phyloP scores from a whole-genome alignment of 192 early-diverging fungal genomes.

The Phlyctochytrium arcticum region DNA sequence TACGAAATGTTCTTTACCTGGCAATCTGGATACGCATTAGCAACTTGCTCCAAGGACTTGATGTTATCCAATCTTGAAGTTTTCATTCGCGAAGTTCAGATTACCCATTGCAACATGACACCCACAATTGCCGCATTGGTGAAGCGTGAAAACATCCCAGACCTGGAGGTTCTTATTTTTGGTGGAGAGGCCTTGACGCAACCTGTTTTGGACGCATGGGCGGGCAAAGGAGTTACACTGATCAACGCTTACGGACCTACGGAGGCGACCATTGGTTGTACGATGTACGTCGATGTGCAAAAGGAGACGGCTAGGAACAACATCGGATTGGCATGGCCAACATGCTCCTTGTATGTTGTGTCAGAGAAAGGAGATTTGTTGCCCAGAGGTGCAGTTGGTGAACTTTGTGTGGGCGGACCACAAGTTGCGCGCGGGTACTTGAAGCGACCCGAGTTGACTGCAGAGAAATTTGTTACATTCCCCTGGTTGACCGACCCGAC shows the following conservation, averaged over 20 bases:
- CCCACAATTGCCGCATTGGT: slow-evolving; percentile 2
- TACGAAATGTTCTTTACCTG: slow-evolving; percentile 24
- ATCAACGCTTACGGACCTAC: slow-evolving; percentile 25
- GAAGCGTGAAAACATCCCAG: neutral
- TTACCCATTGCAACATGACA: neutral
- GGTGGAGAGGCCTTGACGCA: slow-evolving; percentile 7
- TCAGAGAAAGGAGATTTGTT: slow-evolving; percentile 7
- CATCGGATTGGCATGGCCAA: slow-evolving; percentile 15
- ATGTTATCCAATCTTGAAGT: slow-evolving; percentile 5
- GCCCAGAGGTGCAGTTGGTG: slow-evolving; percentile 23
- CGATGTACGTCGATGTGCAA: neutral
- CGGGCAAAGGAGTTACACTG: slow-evolving; percentile 11
- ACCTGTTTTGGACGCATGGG: slow-evolving; percentile 2
- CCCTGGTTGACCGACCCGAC: neutral
- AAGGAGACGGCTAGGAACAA: neutral
- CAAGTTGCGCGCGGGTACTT: slow-evolving; percentile 19
- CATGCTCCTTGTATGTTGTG: slow-evolving; percentile 16
- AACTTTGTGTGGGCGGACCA: slow-evolving; percentile 21
- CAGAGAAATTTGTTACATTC: neutral
- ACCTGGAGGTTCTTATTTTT: neutral
- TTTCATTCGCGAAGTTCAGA: neutral
- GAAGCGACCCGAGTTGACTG: slow-evolving; percentile 23
- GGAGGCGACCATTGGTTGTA: slow-evolving; percentile 22
- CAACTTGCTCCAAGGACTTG: slow-evolving; percentile 1
- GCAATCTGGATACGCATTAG: slow-evolving; percentile 4